Base-by-base conservation (phyloP, 768 basidiomycete species). In the Infundibulicybe gibba region DNA sequence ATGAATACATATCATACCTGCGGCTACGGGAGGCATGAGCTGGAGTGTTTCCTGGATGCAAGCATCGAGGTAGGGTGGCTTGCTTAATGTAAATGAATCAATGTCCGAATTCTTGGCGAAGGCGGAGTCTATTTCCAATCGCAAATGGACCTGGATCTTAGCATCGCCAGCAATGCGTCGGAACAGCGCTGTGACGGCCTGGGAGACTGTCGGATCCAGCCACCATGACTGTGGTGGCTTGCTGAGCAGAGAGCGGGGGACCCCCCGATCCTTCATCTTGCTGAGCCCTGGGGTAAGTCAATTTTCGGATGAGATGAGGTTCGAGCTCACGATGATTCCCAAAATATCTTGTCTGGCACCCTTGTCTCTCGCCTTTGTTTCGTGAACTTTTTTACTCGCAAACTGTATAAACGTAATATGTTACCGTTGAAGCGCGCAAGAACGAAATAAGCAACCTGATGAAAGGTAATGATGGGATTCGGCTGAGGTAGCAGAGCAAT, bases 171-270 rank as follows among this genome's bases (percentile, higher is more conserved):
- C 14, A 17, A 49, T 17, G 21, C 43, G 32, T 43, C 48, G 48
- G 16, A 49, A 43, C 21, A 44, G 21, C 20, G 48, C 34, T 16
- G 48, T 48, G 32, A 41, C 25, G 16, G 41, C 48, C 25, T 43
- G 41, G 2, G 42, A 43, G 25, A 43, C 33, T n/a, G 30, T 48
- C 47, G 17, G 34, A 48, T 11, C 41, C 47, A 15, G 47, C 47
- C 8, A 43, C 41, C 9, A 48, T 41, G 34, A 42, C n/a, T n/a
- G n/a, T n/a, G n/a, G n/a, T n/a, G n/a, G n/a, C n/a, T n/a, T n/a
- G n/a, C n/a, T n/a, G n/a, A n/a, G n/a, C n/a, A n/a, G n/a, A n/a
- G n/a, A n/a, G n/a, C n/a, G n/a, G n/a, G n/a, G n/a, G n/a, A n/a
- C n/a, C n/a, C n/a, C n/a, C n/a, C n/a, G n/a, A n/a, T n/a, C n/a